A percentile compares a stretch with the other conserved stretches of the same genome.
These are phyloP conservation scores for Cryptosporidium bovis DNA, from an alignment of 169 alveolate genomes.

Conservation along the genomic window DNA sequence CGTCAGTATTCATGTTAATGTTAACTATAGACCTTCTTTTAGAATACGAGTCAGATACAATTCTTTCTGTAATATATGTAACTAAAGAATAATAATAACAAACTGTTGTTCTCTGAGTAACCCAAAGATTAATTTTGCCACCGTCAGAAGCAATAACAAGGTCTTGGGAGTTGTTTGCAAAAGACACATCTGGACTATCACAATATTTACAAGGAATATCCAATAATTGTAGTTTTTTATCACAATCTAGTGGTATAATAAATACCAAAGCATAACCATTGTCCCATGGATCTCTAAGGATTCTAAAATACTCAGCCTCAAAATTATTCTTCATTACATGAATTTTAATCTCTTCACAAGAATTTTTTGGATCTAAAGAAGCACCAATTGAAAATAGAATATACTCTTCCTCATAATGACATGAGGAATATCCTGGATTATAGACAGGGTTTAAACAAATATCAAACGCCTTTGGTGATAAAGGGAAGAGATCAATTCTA, in stretches of 20 bases:
- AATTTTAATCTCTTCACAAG: conserved; percentile 46
- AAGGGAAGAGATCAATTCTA: conserved; percentile 49
- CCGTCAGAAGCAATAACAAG: conserved; percentile 83
- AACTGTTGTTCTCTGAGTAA: neutral
- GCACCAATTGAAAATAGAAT: conserved; percentile 61
- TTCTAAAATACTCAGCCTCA: neutral
- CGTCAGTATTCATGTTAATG: neutral
- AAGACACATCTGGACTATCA: conserved; percentile 81
- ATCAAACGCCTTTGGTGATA: conserved; percentile 70
- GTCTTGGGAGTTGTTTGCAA: conserved; percentile 78
- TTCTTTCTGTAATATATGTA: conserved; percentile 58
- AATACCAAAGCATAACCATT: conserved; percentile 54
- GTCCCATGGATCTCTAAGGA: neutral
- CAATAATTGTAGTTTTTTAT: neutral
- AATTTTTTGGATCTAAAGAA: conserved; percentile 10
- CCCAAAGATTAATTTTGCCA: conserved; percentile 79
- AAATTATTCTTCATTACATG: conserved; percentile 3
- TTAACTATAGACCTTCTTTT: conserved; percentile 4
- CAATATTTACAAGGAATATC: conserved; percentile 74
- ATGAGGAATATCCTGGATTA: conserved; percentile 9
- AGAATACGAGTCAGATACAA: conserved; percentile 20
- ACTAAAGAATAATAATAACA: neutral
- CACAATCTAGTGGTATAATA: conserved; percentile 11
- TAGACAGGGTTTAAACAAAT: conserved; percentile 39
- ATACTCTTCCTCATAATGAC: neutral